These are phyloP conservation scores for Voacanga thouarsii DNA, from an alignment of 257 asterid genomes.

Conservation along the genomic window DNA sequence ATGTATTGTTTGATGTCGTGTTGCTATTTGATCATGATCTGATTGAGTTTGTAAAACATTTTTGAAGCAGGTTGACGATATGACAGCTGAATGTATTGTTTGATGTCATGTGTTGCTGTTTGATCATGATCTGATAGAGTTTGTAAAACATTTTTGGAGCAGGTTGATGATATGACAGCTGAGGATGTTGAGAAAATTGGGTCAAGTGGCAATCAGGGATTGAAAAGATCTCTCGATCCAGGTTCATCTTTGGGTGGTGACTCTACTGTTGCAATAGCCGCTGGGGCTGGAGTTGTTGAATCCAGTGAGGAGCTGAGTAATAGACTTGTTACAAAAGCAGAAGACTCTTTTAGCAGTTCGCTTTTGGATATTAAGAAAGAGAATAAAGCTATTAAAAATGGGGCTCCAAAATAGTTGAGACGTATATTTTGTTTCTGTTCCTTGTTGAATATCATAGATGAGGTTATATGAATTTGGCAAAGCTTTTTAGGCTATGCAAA, in stretches of 20 bases:
- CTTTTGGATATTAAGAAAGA: slow-evolving; percentile 5
- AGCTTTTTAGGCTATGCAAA: neutral
- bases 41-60: neutral
- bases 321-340: slow-evolving; percentile 13
- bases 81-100: neutral
- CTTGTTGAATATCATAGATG: neutral
- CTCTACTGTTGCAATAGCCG: slow-evolving; percentile 5
- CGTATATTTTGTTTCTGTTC: neutral
- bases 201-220: neutral
- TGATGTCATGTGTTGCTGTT: neutral
- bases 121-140: neutral
- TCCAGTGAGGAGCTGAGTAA: slow-evolving; percentile 18
- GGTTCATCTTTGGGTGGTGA: neutral
- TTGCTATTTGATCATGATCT: neutral
- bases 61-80: slow-evolving; percentile 23
- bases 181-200: slow-evolving; percentile 18
- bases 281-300: slow-evolving; percentile 6
- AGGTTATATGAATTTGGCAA: slow-evolving; percentile 1
- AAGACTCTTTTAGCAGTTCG: slow-evolving; percentile 10
- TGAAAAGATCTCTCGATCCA: slow-evolving; percentile 8
- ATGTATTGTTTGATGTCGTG: neutral
- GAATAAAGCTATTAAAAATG: slow-evolving; percentile 7
- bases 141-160: slow-evolving; percentile 3
- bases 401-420: neutral
- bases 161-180: slow-evolving; percentile 23